phyloP scores from a whole-genome alignment of 495 filamentous ascomycete species.

The Neurospora cerealis region DNA sequence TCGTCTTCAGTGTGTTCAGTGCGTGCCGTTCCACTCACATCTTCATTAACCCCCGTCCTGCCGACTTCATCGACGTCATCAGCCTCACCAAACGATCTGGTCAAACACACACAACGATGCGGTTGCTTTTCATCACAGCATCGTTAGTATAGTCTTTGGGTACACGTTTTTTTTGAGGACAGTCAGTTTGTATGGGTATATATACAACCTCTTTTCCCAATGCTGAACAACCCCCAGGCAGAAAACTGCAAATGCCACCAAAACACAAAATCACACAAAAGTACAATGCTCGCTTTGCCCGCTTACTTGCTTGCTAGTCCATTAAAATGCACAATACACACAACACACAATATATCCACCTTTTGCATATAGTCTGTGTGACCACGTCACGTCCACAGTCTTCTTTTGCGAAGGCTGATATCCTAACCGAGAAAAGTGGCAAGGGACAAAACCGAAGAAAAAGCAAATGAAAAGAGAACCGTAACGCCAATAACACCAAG shows the following conservation, averaged over 20 bases:
- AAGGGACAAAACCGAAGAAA: not conserved
- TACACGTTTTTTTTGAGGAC: not conserved
- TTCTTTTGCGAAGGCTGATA: not conserved
- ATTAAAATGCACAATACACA: not conserved
- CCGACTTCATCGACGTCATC: not conserved
- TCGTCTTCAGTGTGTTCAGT: not conserved
- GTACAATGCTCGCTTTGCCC: not conserved
- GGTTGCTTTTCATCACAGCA: not conserved
- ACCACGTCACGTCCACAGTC: not conserved
- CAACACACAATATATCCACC: not conserved
- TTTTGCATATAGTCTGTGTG: not conserved
- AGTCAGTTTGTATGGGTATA: not conserved
- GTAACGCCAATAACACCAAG: not conserved
- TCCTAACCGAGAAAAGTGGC: not conserved
- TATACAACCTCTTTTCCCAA: not conserved
- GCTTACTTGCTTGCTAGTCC: not conserved
- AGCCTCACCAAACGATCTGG: not conserved
- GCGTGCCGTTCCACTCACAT: not conserved
- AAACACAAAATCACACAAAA: not conserved
- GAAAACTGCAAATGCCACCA: not conserved
- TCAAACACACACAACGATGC: not conserved
- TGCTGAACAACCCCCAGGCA: not conserved
- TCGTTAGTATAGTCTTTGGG: not conserved
- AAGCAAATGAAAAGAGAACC: not conserved
- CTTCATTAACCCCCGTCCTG: not conserved